Evolutionary conservation across 192 early-diverging fungal genomes (phyloP), one percentile per base, ranked within the genome.

Genomic region (Mortierella hygrophila): DNA sequence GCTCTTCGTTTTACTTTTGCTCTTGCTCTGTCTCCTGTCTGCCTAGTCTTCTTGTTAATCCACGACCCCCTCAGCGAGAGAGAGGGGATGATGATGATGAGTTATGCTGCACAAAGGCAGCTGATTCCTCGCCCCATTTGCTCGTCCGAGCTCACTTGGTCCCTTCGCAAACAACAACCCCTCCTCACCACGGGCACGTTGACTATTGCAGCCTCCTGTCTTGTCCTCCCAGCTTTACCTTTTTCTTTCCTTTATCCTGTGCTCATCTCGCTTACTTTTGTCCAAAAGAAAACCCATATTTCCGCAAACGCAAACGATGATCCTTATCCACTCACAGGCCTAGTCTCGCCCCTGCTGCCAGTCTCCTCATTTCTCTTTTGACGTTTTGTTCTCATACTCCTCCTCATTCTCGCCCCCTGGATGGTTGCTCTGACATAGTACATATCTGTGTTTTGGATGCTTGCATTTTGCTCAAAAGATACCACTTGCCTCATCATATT

Each of bases 321-420:
- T 71, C 38, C 21, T 26, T 26, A 71, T 35, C 70, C 70, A 41
- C 70, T 41, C 70, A 41, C 41, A 42, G 21, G 11, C 9, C 70
- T n/a, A 38, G 70, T 23, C 70, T 71, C 21, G 38, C 38, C 35
- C 41, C 20, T 71, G 70, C 70, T 71, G 70, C 70, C 41, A 35
- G 38, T 0, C 20, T 21, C 7, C 18, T 41, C 40, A 11, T 38
- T 46, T 46, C 60, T 29, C 9, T 15, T 26, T 46, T 46, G 44
- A 46, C 11, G n/a, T 65, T 26, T 23, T 0, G 2, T 60, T 9
- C n/a, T 18, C 11, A 32, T 55, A 35, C 35, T 23, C 7, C 9
- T 26, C 7, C 29, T n/a, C 9, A 23, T 65, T 10, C 26, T 8
- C n/a, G 9, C 29, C 8, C 55, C 55, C 26, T 65, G 60, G 3